phyloP scores from a whole-genome alignment of 2,329 filamentous ascomycete genomes.

The Colletotrichum sp. region DNA sequence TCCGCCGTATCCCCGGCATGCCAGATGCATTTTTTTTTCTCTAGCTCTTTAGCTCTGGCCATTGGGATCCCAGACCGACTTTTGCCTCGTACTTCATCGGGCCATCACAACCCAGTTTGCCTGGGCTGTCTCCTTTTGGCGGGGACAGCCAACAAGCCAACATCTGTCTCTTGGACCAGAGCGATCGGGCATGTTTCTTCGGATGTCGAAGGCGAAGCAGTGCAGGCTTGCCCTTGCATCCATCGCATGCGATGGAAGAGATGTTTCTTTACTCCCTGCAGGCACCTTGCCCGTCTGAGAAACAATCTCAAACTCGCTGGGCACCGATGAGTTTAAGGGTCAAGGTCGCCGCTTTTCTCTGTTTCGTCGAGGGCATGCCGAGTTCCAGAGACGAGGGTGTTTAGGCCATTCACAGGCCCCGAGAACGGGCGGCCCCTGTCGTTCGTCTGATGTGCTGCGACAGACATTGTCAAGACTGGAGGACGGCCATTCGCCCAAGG shows the following conservation, averaged over 20 bases:
- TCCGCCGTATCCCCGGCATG: not conserved
- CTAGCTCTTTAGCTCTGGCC: not conserved
- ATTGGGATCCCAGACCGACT: conserved; percentile 12
- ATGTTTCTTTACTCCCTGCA: conserved; percentile 21
- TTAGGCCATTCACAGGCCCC: conserved; percentile 15
- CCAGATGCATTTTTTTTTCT: not conserved
- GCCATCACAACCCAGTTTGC: not conserved
- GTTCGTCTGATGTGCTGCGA: conserved; percentile 24
- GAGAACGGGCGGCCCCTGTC: conserved; percentile 11
- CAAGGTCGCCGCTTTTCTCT: not conserved
- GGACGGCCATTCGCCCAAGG: not conserved
- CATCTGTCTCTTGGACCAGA: not conserved
- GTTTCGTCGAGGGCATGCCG: conserved; percentile 19
- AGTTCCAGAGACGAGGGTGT: conserved; percentile 14
- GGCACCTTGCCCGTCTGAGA: conserved; percentile 10
- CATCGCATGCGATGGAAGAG: conserved; percentile 6
- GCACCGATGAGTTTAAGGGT: not conserved
- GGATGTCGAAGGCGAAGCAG: not conserved
- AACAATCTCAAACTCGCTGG: conserved; percentile 2
- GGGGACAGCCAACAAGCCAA: not conserved
- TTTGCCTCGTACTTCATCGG: conserved; percentile 2
- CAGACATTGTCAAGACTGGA: conserved; percentile 14
- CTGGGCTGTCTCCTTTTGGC: not conserved
- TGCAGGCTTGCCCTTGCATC: conserved; percentile 17
- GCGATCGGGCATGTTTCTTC: not conserved